Evolutionary conservation across 208 protist genomes (phyloP).

Genomic region (Leishmania major): DNA sequence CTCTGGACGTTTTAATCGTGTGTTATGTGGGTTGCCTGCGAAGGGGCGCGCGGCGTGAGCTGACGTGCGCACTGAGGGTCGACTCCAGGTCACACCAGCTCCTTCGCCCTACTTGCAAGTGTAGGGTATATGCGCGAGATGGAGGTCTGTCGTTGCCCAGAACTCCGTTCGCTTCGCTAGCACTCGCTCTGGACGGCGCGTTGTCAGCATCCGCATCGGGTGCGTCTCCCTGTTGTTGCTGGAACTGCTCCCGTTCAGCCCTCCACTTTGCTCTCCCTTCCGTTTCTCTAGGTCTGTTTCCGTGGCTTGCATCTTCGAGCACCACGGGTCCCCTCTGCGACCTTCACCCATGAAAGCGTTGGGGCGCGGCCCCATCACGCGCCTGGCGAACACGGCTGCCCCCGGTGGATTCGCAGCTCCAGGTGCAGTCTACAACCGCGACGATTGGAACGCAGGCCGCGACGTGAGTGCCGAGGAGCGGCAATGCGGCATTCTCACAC

Average conservation of each 20-base stretch:
- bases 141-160: not conserved
- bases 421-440: conserved; percentile 28
- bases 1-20: not conserved
- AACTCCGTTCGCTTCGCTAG: too few relatives aligned
- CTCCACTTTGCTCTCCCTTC: not conserved
- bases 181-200: not conserved
- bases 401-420: conserved; percentile 1
- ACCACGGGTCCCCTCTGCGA: not conserved
- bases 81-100: too few relatives aligned
- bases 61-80: not conserved
- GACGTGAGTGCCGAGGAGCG: conserved; percentile 57
- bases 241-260: not conserved
- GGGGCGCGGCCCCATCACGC: conserved; percentile 37
- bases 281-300: not conserved
- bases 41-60: not conserved
- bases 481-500: conserved; percentile 54
- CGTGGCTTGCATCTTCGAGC: not conserved
- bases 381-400: conserved; percentile 13
- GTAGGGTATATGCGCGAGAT: not conserved
- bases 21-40: not conserved
- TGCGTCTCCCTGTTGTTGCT: not conserved
- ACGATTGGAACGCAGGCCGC: conserved; percentile 66
- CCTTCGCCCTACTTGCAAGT: not conserved
- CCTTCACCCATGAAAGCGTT: conserved; percentile 32
- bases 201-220: not conserved